A percentile compares a stretch with the other conserved stretches of the same genome.
Conservation (phyloP, 2,329 filamentous ascomycete genomes). For the Penicillium nordicum region DNA sequence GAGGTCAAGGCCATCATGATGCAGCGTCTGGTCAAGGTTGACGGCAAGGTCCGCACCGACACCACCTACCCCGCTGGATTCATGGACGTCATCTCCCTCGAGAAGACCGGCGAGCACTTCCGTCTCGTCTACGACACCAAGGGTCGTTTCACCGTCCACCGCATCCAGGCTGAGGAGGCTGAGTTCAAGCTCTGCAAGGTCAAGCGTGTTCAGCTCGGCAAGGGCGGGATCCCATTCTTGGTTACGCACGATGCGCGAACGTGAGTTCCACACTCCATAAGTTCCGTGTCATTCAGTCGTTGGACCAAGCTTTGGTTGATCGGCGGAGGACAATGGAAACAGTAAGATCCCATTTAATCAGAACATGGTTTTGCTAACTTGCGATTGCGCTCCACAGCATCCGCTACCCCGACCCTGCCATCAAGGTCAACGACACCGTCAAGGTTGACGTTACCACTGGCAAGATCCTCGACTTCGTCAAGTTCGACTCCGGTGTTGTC, state of each 20-base stretch:
- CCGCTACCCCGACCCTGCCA: conserved; percentile 95
- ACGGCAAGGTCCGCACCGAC: conserved; percentile 99
- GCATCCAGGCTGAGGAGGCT: conserved; percentile 97
- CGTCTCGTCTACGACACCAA: conserved; percentile 99
- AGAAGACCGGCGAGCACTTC: conserved; percentile 99
- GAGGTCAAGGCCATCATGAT: conserved; percentile 97
- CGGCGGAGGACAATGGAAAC: conserved; percentile 41
- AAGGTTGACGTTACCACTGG: conserved; percentile 96
- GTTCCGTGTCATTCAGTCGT: conserved; percentile 99
- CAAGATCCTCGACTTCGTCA: conserved; percentile 98
- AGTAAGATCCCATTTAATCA: conserved; percentile 27
- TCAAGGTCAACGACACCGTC: conserved; percentile 99
- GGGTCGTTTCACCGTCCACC: conserved; percentile 99
- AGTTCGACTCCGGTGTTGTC: conserved; percentile 97
- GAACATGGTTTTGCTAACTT: conserved; percentile 36
- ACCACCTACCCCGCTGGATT: conserved; percentile 94
- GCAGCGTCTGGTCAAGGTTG: conserved; percentile 99
- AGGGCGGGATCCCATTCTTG: conserved; percentile 99
- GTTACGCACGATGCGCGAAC: conserved; percentile 99
- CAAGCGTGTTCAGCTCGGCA: conserved; percentile 98
- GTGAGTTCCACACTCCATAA: conserved; percentile 69
- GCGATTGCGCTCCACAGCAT: conserved; percentile 60
- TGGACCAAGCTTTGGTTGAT: conserved; percentile 97
- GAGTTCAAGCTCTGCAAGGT: conserved; percentile 99
- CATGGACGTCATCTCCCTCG: conserved; percentile 99